Conservation (phyloP, 768 basidiomycete genomes). For the Termitomyces sp. region DNA sequence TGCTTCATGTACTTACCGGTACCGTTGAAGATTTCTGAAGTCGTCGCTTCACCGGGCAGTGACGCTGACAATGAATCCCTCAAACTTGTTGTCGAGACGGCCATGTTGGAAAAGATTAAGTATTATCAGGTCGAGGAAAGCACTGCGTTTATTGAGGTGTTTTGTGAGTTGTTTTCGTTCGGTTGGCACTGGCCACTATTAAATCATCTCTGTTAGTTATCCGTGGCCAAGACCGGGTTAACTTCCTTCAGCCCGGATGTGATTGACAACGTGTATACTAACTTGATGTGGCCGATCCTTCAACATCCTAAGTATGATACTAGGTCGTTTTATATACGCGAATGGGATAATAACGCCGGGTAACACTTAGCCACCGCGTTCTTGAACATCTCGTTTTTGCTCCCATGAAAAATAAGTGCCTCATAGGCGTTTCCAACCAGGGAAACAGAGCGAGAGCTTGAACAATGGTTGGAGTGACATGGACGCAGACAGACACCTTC, state of each 20-base stretch:
- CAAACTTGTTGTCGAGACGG: constrained; percentile 2
- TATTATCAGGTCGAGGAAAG: constrained; percentile 1
- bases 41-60: constrained; percentile 5
- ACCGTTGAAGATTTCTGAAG: not conserved
- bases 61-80: not conserved
- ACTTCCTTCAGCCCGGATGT: not conserved
- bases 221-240: not conserved
- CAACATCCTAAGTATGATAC: not conserved
- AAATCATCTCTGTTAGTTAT: not conserved
- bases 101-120: constrained; percentile 7
- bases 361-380: not conserved
- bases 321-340: not conserved
- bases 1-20: not conserved
- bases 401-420: not conserved
- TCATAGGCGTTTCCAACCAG: not conserved
- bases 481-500: not conserved
- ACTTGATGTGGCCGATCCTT: no score
- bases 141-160: constrained; percentile 12
- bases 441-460: not conserved
- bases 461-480: not conserved
- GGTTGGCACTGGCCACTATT: not conserved
- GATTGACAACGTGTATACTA: not conserved
- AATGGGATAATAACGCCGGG: not conserved
- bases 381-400: not conserved
- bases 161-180: constrained; percentile 9